Conservation (phyloP, 805 yeast species). For the Suhomyces sp. region DNA sequence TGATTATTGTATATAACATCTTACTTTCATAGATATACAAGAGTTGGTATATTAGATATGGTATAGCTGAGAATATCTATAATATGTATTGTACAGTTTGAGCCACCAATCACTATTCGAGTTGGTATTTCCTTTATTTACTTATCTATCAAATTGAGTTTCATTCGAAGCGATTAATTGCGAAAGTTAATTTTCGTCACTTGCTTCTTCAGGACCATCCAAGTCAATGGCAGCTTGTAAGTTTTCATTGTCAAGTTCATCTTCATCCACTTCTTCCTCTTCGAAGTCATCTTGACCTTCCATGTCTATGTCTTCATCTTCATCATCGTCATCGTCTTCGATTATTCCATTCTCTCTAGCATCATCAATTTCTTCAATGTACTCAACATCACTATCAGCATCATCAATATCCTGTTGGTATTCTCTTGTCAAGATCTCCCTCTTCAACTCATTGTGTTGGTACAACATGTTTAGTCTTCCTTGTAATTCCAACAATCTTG, state of each 20-base stretch:
- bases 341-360: constrained; percentile 28
- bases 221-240: constrained; percentile 14
- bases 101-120: too few relatives aligned
- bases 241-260: constrained; percentile 11
- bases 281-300: constrained; percentile 18
- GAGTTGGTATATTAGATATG: too few relatives aligned
- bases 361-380: constrained; percentile 66
- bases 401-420: constrained; percentile 29
- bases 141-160: too few relatives aligned
- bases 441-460: constrained; percentile 42
- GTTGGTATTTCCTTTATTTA: too few relatives aligned
- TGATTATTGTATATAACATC: constrained; percentile 3
- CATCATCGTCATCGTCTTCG: constrained; percentile 13
- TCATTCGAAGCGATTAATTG: too few relatives aligned
- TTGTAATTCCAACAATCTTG: constrained; percentile 50
- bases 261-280: constrained; percentile 24
- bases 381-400: constrained; percentile 59
- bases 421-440: constrained; percentile 34
- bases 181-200: constrained; percentile 20
- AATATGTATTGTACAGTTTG: too few relatives aligned
- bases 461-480: constrained; percentile 49
- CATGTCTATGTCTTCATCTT: constrained; percentile 15
- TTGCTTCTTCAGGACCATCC: constrained; percentile 18
- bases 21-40: too few relatives aligned
- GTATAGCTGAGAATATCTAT: too few relatives aligned